These are phyloP conservation scores for Candida vartiovaarae DNA, from an alignment of 805 yeast species.

Conservation along the genomic window DNA sequence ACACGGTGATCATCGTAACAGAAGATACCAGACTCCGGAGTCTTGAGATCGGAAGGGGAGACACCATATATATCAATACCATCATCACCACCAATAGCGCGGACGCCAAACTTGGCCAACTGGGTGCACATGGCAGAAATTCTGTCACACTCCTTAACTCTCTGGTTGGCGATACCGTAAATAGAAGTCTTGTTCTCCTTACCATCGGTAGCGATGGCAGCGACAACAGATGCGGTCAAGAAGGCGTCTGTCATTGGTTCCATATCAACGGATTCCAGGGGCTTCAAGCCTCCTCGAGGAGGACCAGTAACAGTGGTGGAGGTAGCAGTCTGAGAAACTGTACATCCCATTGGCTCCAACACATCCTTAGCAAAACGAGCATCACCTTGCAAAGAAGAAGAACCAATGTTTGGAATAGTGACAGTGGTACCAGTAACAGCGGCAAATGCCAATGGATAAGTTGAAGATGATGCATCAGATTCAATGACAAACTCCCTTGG, in stretches of 20 bases:
- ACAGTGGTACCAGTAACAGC: conserved; percentile 92
- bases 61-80: conserved; percentile 86
- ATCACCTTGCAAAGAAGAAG: conserved; percentile 90
- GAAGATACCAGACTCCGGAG: conserved; percentile 58
- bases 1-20: conserved; percentile 96
- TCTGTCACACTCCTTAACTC: conserved; percentile 96
- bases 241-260: conserved; percentile 99
- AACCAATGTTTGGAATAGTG: conserved; percentile 92
- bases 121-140: conserved; percentile 91
- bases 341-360: conserved; percentile 90
- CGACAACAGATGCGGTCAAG: conserved; percentile 92
- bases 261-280: conserved; percentile 82
- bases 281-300: conserved; percentile 55
- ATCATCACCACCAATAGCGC: conserved; percentile 78
- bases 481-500: conserved; percentile 86
- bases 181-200: conserved; percentile 55
- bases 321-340: conserved; percentile 71
- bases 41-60: conserved; percentile 38
- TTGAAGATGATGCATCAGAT: conserved; percentile 96
- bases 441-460: conserved; percentile 95
- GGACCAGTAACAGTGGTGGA: conserved; percentile 95
- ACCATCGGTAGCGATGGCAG: conserved; percentile 72
- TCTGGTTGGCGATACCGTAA: conserved; percentile 94
- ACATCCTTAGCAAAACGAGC: conserved; percentile 95
- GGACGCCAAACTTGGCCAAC: conserved; percentile 85